Evolutionary conservation across 2,329 filamentous ascomycete species (phyloP).

Genomic region (Colletotrichum liriopes): DNA sequence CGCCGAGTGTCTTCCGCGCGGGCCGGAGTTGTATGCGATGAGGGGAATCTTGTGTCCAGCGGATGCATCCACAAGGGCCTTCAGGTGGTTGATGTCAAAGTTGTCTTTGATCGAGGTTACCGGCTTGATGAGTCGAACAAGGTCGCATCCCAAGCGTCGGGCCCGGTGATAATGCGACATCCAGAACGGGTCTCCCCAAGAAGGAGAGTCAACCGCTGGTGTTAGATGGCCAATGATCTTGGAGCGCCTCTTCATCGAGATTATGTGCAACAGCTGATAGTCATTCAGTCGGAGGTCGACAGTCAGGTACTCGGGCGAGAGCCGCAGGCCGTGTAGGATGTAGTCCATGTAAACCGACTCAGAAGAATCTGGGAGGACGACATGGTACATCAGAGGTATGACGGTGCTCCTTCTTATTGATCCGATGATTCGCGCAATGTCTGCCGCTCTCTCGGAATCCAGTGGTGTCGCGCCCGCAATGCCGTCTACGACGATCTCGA

Average conservation of each 20-base stretch:
- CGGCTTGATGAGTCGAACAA: constrained; percentile 74
- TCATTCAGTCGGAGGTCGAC: constrained; percentile 74
- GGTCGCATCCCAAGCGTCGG: constrained; percentile 70
- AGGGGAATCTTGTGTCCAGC: constrained; percentile 65
- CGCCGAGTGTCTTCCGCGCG: constrained; percentile 74
- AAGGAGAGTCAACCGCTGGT: constrained; percentile 56
- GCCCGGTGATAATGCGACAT: constrained; percentile 72
- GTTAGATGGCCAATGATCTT: constrained; percentile 75
- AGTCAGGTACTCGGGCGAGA: constrained; percentile 75
- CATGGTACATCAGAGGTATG: constrained; percentile 70
- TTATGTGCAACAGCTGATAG: constrained; percentile 64
- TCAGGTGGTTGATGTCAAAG: constrained; percentile 71
- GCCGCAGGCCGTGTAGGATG: constrained; percentile 71
- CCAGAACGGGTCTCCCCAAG: constrained; percentile 73
- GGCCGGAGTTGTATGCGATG: constrained; percentile 77
- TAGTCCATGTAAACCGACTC: constrained; percentile 67
- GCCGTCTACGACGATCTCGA: constrained; percentile 71
- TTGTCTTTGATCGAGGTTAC: constrained; percentile 74
- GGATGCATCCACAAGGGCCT: constrained; percentile 62
- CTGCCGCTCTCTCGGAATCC: constrained; percentile 56
- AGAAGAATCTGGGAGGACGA: constrained; percentile 55
- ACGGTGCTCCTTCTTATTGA: constrained; percentile 75
- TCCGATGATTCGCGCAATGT: constrained; percentile 72
- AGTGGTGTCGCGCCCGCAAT: constrained; percentile 40
- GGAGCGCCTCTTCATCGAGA: constrained; percentile 67